These are phyloP conservation scores for Ophiosphaerella herpotricha DNA, from an alignment of 2,329 filamentous ascomycete genomes.

Conservation along the genomic window DNA sequence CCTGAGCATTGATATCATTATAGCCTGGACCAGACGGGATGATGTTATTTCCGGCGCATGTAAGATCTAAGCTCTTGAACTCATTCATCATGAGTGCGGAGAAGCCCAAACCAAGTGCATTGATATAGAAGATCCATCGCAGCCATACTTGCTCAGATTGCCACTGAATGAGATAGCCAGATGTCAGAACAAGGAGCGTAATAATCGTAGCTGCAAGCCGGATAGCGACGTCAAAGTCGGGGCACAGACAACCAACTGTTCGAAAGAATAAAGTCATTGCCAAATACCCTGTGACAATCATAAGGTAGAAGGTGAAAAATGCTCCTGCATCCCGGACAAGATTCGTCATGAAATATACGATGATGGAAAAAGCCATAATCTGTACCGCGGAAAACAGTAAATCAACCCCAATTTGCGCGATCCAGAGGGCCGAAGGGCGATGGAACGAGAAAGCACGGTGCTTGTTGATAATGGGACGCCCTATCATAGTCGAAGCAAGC, in stretches of 20 bases:
- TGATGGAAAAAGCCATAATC: slow-evolving; percentile 59
- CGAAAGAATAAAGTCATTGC: slow-evolving; percentile 54
- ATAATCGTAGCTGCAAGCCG: slow-evolving; percentile 79
- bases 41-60: slow-evolving; percentile 69
- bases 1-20: slow-evolving; percentile 71
- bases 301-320: slow-evolving; percentile 55
- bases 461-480: slow-evolving; percentile 78
- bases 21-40: slow-evolving; percentile 75
- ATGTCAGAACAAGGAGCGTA: slow-evolving; percentile 79
- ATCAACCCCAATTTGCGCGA: slow-evolving; percentile 81
- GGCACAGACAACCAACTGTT: slow-evolving; percentile 66
- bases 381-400: slow-evolving; percentile 71
- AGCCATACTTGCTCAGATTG: slow-evolving; percentile 77
- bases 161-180: slow-evolving; percentile 84
- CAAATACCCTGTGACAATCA: slow-evolving; percentile 50
- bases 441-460: slow-evolving; percentile 84
- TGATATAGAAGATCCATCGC: slow-evolving; percentile 80
- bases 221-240: slow-evolving; percentile 84
- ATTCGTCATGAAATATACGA: slow-evolving; percentile 57
- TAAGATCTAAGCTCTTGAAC: slow-evolving; percentile 70
- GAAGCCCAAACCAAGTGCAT: slow-evolving; percentile 78
- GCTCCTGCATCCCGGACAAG: slow-evolving; percentile 51
- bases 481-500: slow-evolving; percentile 74
- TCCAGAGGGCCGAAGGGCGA: slow-evolving; percentile 79
- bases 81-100: slow-evolving; percentile 85